These are phyloP conservation scores for Eutrema salsugineum DNA, from an alignment of 441 rosid genomes.

Conservation along the genomic window DNA sequence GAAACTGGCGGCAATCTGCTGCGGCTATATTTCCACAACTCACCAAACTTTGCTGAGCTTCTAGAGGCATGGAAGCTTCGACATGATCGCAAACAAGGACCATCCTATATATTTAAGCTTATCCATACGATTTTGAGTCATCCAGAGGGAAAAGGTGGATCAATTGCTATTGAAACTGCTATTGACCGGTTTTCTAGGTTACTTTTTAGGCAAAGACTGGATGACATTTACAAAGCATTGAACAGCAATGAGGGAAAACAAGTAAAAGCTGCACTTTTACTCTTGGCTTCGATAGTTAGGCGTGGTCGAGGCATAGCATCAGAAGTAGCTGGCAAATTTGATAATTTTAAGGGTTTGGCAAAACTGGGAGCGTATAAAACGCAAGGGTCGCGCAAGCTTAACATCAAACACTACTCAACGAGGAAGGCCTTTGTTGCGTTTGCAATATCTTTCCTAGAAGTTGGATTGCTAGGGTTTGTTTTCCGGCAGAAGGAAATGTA, in stretches of 20 bases:
- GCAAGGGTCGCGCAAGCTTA: conserved; percentile 40
- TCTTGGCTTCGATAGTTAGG: conserved; percentile 60
- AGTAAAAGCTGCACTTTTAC: conserved; percentile 66
- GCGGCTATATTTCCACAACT: conserved; percentile 45
- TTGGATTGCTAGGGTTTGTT: conserved; percentile 73
- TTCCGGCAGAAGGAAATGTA: conserved; percentile 83
- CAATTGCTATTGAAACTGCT: conserved; percentile 41
- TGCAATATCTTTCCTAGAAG: conserved; percentile 86
- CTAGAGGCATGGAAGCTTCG: conserved; percentile 62
- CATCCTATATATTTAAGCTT: conserved; percentile 40
- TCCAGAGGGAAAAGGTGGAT: conserved; percentile 56
- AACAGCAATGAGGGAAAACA: conserved; percentile 64
- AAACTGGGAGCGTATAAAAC: conserved; percentile 52
- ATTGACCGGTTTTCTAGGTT: conserved; percentile 53
- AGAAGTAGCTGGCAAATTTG: conserved; percentile 75
- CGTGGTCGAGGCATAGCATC: conserved; percentile 79
- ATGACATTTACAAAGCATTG: conserved; percentile 54
- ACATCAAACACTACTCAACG: conserved; percentile 47
- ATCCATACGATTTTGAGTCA: conserved; percentile 63
- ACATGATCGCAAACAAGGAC: conserved; percentile 54
- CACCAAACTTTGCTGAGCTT: conserved; percentile 60
- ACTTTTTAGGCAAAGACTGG: conserved; percentile 46
- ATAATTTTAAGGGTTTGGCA: conserved; percentile 56
- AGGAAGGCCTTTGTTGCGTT: conserved; percentile 71
- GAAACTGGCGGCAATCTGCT: conserved; percentile 58